A percentile compares a stretch with the other conserved stretches of the same genome.
phyloP scores from a whole-genome alignment of 148 eudicot species.

The Beta vulgaris region DNA sequence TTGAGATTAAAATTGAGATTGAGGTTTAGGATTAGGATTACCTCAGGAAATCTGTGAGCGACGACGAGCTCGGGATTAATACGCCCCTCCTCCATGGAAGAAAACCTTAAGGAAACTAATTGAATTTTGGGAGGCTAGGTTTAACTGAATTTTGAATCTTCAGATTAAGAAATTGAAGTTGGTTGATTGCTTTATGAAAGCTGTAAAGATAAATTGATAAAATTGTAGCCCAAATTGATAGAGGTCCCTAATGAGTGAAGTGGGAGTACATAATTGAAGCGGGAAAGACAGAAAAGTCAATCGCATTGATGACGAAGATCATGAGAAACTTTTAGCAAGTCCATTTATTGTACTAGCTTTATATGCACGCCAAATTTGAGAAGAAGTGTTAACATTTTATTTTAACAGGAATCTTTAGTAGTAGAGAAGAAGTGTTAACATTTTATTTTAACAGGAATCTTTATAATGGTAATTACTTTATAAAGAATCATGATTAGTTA shows the following conservation, averaged over 20 bases:
- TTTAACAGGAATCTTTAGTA: no score
- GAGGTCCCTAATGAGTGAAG: background rate
- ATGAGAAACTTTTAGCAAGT: no score
- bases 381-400: no score
- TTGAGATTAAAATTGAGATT: background rate
- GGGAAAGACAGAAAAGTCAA: no score
- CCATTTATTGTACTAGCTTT: no score
- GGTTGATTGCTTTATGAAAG: background rate
- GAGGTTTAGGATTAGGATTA: conserved; percentile 2
- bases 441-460: no score
- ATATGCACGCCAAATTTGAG: no score
- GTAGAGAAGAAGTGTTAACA: no score
- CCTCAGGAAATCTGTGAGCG: conserved; percentile 71
- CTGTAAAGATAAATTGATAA: background rate
- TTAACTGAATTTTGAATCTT: background rate
- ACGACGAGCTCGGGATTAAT: conserved; percentile 68
- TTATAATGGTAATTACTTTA: no score
- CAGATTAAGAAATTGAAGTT: background rate
- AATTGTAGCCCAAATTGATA: background rate
- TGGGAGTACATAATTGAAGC: background rate
- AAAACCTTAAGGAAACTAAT: background rate
- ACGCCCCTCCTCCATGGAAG: conserved; percentile 18
- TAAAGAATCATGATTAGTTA: no score
- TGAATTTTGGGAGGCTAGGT: background rate
- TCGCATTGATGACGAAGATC: no score